phyloP scores from a whole-genome alignment of 1,284 basidiomycete species.

The Trichosporon inkin region DNA sequence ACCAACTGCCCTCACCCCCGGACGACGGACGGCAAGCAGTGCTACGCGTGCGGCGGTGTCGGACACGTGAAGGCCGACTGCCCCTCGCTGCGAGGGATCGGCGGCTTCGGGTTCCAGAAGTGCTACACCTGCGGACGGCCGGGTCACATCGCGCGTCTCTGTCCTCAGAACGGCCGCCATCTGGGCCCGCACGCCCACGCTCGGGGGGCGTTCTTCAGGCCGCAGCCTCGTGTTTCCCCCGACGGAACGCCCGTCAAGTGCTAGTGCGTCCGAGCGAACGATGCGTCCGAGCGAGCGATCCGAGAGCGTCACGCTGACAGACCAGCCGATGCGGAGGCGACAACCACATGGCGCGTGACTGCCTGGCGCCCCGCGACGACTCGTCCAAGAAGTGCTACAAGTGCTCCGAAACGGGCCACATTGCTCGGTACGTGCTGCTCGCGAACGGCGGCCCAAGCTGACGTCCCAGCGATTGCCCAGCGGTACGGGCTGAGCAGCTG shows the following conservation, averaged over 20 bases:
- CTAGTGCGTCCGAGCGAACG: slow-evolving; percentile 37
- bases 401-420: slow-evolving; percentile 49
- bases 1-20: slow-evolving; percentile 79
- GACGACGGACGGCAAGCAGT: slow-evolving; percentile 69
- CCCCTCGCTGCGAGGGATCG: slow-evolving; percentile 63
- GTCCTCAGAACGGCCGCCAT: slow-evolving; percentile 18
- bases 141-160: slow-evolving; percentile 45
- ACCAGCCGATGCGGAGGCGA: slow-evolving; percentile 48
- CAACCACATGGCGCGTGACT: slow-evolving; percentile 50
- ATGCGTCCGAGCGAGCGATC: slow-evolving; percentile 3
- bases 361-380: slow-evolving; percentile 46
- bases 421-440: slow-evolving; percentile 34
- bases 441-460: not conserved
- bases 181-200: slow-evolving; percentile 6
- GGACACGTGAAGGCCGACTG: slow-evolving; percentile 67
- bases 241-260: slow-evolving; percentile 49
- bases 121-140: slow-evolving; percentile 59
- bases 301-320: not conserved
- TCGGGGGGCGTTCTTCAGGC: slow-evolving; percentile 24
- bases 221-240: slow-evolving; percentile 25
- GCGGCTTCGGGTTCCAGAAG: slow-evolving; percentile 59
- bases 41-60: slow-evolving; percentile 72
- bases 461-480: not conserved
- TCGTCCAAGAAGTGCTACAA: slow-evolving; percentile 49
- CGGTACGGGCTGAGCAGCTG: slow-evolving; percentile 2